Evolutionary conservation across 306 rosid genomes (phyloP), one percentile per base, ranked within the genome.

Genomic region (Trifolium subterraneum): DNA sequence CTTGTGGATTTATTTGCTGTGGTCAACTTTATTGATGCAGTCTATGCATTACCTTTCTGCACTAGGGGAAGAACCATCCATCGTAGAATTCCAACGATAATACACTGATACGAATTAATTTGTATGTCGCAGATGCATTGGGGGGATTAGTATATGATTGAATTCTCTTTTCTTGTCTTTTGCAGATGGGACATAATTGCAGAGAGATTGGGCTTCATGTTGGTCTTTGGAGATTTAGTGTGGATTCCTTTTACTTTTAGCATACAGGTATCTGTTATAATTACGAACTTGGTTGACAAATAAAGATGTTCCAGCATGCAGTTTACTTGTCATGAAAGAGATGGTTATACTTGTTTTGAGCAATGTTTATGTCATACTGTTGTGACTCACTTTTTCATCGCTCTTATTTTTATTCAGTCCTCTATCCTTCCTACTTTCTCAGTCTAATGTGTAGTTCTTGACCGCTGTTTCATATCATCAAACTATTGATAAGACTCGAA

Each of bases 121-220:
- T 63, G 59, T 50, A 64, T 71, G 70, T 54, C 51, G 12, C 72
- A 51, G 72, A 31, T 72, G 61, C 61, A 25, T 64, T 38, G 51
- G 72, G 68, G 62, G 27, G 72, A 58, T 65, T 38, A 47, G 51
- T 70, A 35, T 20, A 48, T 66, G 65, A 39, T 27, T 41, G 73
- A 41, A 20, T 31, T 77, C 52, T 39, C 27, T 50, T 73, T 33
- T 60, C 20, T 47, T 63, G 14, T 68, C 70, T 73, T 75, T 47
- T 80, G 59, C 69, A 95, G 99, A 73, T 95, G 99, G 99, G 99
- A 95, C 87, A 92, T 92, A 78, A 92, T 95, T 78, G 99, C 97
- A 8, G 96, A 94, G 88, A 90, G 97, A 77, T 74, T 94, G 55
- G 98, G 99, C 61, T 92, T 95, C 86, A 95, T 95, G 99, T 85